Evolutionary conservation across 2,329 filamentous ascomycete genomes (phyloP), one percentile per base, ranked within the genome.

Genomic region (Calycina marina): DNA sequence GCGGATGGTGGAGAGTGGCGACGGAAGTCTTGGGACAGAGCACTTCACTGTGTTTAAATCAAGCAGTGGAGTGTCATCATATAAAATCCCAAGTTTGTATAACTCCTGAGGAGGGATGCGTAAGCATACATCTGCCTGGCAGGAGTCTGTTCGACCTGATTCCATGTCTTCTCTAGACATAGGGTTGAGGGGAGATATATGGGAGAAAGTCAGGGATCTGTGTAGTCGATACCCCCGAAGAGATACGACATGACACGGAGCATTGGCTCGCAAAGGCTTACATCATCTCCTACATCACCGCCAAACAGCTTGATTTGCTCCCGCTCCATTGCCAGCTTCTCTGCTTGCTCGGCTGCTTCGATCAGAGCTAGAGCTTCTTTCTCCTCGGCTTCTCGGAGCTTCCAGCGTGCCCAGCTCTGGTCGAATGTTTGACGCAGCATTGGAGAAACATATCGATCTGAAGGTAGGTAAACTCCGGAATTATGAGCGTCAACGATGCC

Each of bases 161-260:
- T n/a, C n/a, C n/a, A n/a, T n/a, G n/a, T n/a, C n/a, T n/a, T n/a
- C n/a, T n/a, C n/a, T n/a, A n/a, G 18, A 36, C 24, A 37, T 25
- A 18, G 34, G 20, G 28, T 24, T 32, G 32, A 40, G 34, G 32
- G 24, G 30, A 31, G 16, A 28, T 11, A 24, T n/a, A n/a, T n/a
- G n/a, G n/a, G n/a, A n/a, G n/a, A n/a, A n/a, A n/a, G 28, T 46
- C 40, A 52, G 34, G 49, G 48, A 43, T 52, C 48, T 30, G 45
- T 43, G 25, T 52, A 52, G 42, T 52, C 49, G 36, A 51, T 47
- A 30, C 47, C 49, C 14, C 49, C 49, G 34, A 52, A 52, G 25
- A 51, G 45, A 28, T 36, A 38, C 22, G 47, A 36, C 22, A 53
- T 42, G n/a, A 53, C 51, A 17, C 40, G 39, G 26, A 49, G 39